These are phyloP conservation scores for Globisporangium camurandrum DNA, from an alignment of 352 stramenopile species.

Conservation along the genomic window DNA sequence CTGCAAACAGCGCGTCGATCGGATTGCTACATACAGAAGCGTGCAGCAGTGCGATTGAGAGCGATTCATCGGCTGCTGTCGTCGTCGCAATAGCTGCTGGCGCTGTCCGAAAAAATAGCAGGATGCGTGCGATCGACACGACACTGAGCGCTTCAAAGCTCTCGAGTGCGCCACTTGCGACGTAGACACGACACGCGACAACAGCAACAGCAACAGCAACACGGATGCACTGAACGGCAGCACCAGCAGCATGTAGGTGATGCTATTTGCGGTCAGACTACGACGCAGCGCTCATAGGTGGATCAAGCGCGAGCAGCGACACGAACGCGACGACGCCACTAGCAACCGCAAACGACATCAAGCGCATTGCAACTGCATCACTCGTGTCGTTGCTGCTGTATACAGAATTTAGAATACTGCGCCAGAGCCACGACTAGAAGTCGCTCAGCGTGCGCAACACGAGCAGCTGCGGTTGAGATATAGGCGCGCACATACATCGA, in stretches of 20 bases:
- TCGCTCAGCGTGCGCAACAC: slow-evolving; percentile 36
- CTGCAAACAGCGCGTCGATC: slow-evolving; percentile 18
- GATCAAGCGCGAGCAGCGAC: slow-evolving; percentile 34
- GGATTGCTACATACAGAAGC: too few species aligned
- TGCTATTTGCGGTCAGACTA: slow-evolving; percentile 28
- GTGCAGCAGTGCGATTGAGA: too few species aligned
- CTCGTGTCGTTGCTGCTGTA: background rate
- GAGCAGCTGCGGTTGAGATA: slow-evolving; percentile 36
- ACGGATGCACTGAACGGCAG: slow-evolving; percentile 11
- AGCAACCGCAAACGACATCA: slow-evolving; percentile 27
- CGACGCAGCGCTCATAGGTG: slow-evolving; percentile 32
- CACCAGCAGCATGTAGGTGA: slow-evolving; percentile 23
- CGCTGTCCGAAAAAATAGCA: slow-evolving; percentile 41
- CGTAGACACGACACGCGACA: slow-evolving; percentile 24
- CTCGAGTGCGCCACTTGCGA: slow-evolving; percentile 37
- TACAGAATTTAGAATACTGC: slow-evolving; percentile 13
- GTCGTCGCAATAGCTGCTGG: slow-evolving; percentile 19
- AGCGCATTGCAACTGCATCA: slow-evolving; percentile 10
- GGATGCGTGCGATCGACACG: slow-evolving; percentile 38
- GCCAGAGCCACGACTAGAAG: slow-evolving; percentile 43
- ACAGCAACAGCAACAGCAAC: slow-evolving; percentile 15
- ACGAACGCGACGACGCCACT: slow-evolving; percentile 33
- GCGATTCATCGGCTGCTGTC: too few species aligned
- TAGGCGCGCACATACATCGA: slow-evolving; percentile 23
- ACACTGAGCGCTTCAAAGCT: slow-evolving; percentile 33